Base-by-base conservation (phyloP, 257 asterid genomes). In the Penstemon newberryi region DNA sequence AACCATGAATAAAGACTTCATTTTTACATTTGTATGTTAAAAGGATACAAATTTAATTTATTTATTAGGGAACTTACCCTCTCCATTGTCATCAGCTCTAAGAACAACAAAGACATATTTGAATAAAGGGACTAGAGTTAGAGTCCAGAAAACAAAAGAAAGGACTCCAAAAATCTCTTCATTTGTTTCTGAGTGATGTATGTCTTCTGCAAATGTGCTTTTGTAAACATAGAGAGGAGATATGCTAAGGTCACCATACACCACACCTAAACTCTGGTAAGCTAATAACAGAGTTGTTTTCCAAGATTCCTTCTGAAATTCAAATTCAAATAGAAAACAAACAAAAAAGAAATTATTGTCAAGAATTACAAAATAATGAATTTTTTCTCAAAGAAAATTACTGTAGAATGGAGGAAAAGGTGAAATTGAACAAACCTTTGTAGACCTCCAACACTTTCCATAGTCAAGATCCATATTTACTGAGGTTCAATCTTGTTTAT, bases 171-270 rank as follows among this genome's bases (percentile, higher is more conserved):
- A 90, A 63, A 93, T 93, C 84, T 93, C 97, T 73, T 93, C 97
- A 45, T 92, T 92, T 7, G 97, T 90, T 65, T 92, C 95, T 0
- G 98, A 92, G 76, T 92, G 98, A 65, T 85, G 93, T 67, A 93
- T 93, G 72, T 93, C 99, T 77, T 93, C 97, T 2, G 99, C 97
- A 83, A 93, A 93, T 75, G 99, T 85, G 82, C 96, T 90, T 81
- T 82, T 88, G 94, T 78, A 93, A 25, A 93, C 99, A 70, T 93
- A 93, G n/a, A 93, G 87, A 36, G 99, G 99, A 60, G 99, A 93
- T 77, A 93, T 93, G 76, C 96, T 86, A 15, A 93, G 96, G 87
- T 93, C 97, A 2, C 99, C 99, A 69, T 93, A 93, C 10, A 92
- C 98, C 25, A 92, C 98, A 59, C 98, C 98, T 45, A 92, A 97